These are phyloP conservation scores for Tolypocladium guangdongense DNA, from an alignment of 2,329 filamentous ascomycete species.

Conservation along the genomic window DNA sequence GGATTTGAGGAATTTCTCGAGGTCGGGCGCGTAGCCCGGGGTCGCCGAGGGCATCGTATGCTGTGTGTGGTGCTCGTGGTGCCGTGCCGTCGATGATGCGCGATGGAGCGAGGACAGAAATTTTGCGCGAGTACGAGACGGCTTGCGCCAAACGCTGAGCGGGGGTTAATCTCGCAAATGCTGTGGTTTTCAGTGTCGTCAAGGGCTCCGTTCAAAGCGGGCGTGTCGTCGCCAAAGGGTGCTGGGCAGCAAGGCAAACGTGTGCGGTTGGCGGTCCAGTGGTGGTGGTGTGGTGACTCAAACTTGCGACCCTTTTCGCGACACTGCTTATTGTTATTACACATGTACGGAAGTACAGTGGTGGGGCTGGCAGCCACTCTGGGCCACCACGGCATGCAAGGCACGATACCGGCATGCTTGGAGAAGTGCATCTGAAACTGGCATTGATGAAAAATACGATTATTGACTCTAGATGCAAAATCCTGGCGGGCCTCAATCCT, in stretches of 20 bases:
- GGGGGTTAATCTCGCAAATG: neutral
- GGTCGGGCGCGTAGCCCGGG: constrained; percentile 49
- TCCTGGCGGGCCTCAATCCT: no score
- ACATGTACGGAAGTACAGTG: neutral
- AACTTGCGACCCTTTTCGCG: neutral
- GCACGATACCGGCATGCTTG: neutral
- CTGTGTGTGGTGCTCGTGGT: neutral
- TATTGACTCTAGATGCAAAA: no score
- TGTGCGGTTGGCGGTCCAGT: neutral
- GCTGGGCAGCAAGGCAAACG: neutral
- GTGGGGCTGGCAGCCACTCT: neutral
- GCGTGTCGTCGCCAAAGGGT: neutral
- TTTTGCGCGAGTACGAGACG: neutral
- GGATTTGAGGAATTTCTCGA: constrained; percentile 69
- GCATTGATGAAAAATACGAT: neutral
- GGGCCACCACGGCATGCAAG: neutral
- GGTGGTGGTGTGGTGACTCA: neutral
- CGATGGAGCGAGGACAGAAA: neutral
- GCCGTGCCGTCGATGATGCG: neutral
- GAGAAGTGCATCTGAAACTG: neutral
- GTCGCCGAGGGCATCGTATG: constrained; percentile 23
- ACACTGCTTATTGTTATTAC: neutral
- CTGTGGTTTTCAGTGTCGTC: neutral
- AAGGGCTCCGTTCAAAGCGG: neutral
- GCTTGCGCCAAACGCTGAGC: neutral